Evolutionary conservation across 345 rosid species (phyloP).

Genomic region (Brassica carinata): DNA sequence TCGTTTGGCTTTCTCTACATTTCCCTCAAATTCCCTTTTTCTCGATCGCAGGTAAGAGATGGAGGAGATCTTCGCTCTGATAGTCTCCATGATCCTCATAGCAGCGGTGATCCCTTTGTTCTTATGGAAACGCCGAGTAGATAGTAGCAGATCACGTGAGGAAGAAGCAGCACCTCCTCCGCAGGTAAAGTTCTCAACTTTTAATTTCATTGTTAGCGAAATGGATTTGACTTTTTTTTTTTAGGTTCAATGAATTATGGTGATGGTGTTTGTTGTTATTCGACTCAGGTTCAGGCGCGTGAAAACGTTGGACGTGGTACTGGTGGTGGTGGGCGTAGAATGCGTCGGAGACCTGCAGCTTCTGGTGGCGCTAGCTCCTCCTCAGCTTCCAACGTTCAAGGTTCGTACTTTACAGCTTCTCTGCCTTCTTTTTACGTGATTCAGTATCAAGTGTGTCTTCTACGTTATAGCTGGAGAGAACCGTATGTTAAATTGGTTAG

Average conservation of each 20-base stretch:
- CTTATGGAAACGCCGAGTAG: constrained; percentile 77
- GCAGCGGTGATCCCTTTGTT: constrained; percentile 65
- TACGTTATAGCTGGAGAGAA: not conserved
- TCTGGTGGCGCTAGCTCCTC: constrained; percentile 84
- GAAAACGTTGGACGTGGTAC: constrained; percentile 64
- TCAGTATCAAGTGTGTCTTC: too few species aligned
- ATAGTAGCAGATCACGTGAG: constrained; percentile 46
- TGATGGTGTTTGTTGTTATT: too few species aligned
- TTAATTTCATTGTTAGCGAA: not conserved
- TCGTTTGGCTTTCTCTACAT: not conserved
- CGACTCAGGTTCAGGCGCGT: constrained; percentile 52
- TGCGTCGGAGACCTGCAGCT: constrained; percentile 91
- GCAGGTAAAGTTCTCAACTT: constrained; percentile 44
- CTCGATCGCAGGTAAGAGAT: constrained; percentile 44
- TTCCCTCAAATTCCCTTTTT: not conserved
- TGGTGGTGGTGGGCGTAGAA: constrained; percentile 68
- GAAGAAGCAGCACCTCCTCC: constrained; percentile 42
- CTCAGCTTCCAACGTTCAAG: constrained; percentile 67
- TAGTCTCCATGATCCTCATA: constrained; percentile 69
- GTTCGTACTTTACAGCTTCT: constrained; percentile 38
- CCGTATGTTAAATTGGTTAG: not conserved
- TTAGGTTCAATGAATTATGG: not conserved
- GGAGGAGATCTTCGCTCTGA: constrained; percentile 68
- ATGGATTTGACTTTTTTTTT: not conserved
- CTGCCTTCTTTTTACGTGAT: not conserved